Evolutionary conservation across 2,329 filamentous ascomycete genomes (phyloP).

Genomic region (Aulographum hederae): DNA sequence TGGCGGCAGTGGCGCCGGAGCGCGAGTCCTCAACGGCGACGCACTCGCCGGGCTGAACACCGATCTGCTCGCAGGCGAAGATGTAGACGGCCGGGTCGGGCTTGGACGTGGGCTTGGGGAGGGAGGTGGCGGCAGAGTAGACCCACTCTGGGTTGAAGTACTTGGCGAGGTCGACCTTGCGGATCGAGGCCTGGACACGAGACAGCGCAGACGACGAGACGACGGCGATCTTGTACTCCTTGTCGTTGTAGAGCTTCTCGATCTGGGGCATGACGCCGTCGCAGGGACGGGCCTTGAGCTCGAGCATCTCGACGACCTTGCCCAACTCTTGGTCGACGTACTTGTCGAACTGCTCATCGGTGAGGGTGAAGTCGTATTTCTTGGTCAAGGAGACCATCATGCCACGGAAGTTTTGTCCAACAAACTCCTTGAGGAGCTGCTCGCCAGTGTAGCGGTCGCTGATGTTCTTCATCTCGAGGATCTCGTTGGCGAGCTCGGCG

Average conservation of each 20-base stretch:
- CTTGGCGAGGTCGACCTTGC: slow-evolving; percentile 61
- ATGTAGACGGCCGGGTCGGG: slow-evolving; percentile 81
- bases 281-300: slow-evolving; percentile 48
- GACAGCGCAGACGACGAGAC: slow-evolving; percentile 67
- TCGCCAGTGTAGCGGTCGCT: slow-evolving; percentile 57
- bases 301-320: slow-evolving; percentile 65
- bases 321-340: slow-evolving; percentile 68
- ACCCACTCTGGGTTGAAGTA: slow-evolving; percentile 61
- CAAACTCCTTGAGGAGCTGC: slow-evolving; percentile 67
- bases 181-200: slow-evolving; percentile 58
- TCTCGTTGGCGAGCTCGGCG: slow-evolving; percentile 74
- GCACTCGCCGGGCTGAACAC: slow-evolving; percentile 51
- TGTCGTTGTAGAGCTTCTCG: slow-evolving; percentile 39
- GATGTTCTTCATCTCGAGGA: slow-evolving; percentile 50
- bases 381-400: slow-evolving; percentile 66
- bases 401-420: slow-evolving; percentile 87
- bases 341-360: slow-evolving; percentile 46
- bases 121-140: slow-evolving; percentile 66
- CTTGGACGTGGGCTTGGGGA: slow-evolving; percentile 69
- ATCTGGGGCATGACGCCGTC: slow-evolving; percentile 50
- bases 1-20: slow-evolving; percentile 61
- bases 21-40: slow-evolving; percentile 75
- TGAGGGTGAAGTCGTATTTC: slow-evolving; percentile 57
- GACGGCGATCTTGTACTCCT: slow-evolving; percentile 57
- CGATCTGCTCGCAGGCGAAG: slow-evolving; percentile 54